Base-by-base conservation (phyloP, 2,329 filamentous ascomycete genomes). In the Gyromitra esculenta region DNA sequence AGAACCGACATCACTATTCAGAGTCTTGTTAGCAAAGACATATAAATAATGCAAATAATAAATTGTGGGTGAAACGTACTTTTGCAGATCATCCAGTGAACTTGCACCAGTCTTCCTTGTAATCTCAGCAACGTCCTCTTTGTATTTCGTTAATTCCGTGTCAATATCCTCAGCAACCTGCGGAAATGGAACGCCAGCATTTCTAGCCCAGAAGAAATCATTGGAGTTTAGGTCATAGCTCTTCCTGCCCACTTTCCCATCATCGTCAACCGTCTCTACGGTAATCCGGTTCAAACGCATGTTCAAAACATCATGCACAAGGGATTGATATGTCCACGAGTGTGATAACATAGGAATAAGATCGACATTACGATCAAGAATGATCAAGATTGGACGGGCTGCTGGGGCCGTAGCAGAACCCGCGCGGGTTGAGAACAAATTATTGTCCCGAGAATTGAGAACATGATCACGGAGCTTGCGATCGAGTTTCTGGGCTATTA, bases 271-370 rank as follows among this genome's bases (percentile, higher is more conserved):
- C 0, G 91, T 90, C 82, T 97, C 93, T 57, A 99, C 92, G 0
- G 93, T 97, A 80, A 99, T 98, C 45, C 95, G 91, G 83, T 98
- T 99, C 50, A 97, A 88, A 82, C 92, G 89, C 89, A 93, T 92
- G 66, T 90, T 88, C 56, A 93, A 86, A 3, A 93, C 91, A 83
- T 93, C 90, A 79, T 91, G 79, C 25, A 81, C 89, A 31, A 81
- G 74, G 11, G 81, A 78, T 65, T 81, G 81, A 35, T 81, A 91
- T 2, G 89, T 94, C 92, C 92, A 94, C 0, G 94, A 97, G 84
- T 99, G 96, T 13, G 95, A 97, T n/a, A 99, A 88, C 96, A 99
- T 98, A 1, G 96, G 94, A 79, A 97, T 93, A 68, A 99, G 85
- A 83, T 99, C 96, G 57, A 99, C 91, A 82, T 97, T 98, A 80